phyloP scores from a whole-genome alignment of 805 yeast genomes.

The Ogataea chonburiensis region DNA sequence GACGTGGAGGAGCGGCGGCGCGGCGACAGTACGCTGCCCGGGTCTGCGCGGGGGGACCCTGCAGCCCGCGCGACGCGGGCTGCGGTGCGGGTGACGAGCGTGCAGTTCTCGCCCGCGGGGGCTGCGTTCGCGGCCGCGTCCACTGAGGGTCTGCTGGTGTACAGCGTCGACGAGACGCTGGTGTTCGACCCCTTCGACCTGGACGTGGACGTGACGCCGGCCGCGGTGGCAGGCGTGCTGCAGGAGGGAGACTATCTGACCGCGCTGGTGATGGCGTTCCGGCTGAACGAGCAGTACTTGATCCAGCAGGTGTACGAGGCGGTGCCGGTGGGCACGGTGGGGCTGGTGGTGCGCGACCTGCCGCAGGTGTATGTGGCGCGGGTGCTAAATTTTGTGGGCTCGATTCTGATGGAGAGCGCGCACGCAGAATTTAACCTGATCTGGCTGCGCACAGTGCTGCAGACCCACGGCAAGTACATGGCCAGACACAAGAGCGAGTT shows the following conservation, averaged over 20 bases:
- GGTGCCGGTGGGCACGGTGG: conserved; percentile 69
- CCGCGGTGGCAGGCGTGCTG: conserved; percentile 60
- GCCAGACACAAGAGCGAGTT: conserved; percentile 60
- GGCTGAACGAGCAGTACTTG: conserved; percentile 78
- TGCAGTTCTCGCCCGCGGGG: conserved; percentile 87
- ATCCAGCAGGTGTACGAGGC: conserved; percentile 72
- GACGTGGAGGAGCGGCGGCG: conserved; percentile 65
- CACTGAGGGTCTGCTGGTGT: conserved; percentile 87
- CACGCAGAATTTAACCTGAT: conserved; percentile 82
- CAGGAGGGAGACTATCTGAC: conserved; percentile 61
- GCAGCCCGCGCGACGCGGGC: conserved; percentile 75
- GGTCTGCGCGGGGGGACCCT: conserved; percentile 80
- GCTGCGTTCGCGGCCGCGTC: conserved; percentile 91
- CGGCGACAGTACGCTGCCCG: conserved; percentile 75
- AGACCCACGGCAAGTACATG: conserved; percentile 76
- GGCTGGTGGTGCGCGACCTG: conserved; percentile 61
- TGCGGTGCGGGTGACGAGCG: conserved; percentile 74
- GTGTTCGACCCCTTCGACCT: conserved; percentile 93
- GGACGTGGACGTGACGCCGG: conserved; percentile 90
- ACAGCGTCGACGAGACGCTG: conserved; percentile 70
- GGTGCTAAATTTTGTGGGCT: conserved; percentile 67
- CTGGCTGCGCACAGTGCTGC: conserved; percentile 73
- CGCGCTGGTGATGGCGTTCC: conserved; percentile 89
- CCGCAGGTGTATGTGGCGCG: conserved; percentile 77
- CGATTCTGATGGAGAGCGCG: conserved; percentile 62